Percentiles rank a stretch among this genome's conserved stretches.
These are phyloP conservation scores for Linum lewisii DNA, from an alignment of 345 rosid species.

Conservation along the genomic window DNA sequence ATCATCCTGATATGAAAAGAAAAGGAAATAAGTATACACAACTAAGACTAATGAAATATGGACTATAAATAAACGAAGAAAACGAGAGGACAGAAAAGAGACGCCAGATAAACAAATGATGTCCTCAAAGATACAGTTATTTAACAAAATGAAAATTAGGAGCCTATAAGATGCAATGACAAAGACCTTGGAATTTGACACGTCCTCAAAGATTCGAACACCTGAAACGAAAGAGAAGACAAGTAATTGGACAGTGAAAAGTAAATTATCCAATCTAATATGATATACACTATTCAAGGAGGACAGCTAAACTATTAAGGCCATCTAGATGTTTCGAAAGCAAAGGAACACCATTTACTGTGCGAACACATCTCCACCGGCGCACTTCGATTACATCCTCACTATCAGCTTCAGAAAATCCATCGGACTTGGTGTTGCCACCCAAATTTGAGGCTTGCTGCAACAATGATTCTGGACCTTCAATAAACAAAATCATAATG, in stretches of 20 bases:
- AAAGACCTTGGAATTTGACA: constrained; percentile 68
- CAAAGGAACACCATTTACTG: constrained; percentile 49
- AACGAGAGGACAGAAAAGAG: too few relatives aligned
- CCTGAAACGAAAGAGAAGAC: constrained; percentile 43
- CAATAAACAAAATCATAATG: constrained; percentile 13
- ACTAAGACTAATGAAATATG: not conserved
- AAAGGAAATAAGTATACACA: not conserved
- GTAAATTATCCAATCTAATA: not conserved
- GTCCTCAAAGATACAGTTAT: too few relatives aligned
- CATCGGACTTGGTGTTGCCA: constrained; percentile 27
- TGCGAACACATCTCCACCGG: constrained; percentile 87
- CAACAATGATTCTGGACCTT: constrained; percentile 81
- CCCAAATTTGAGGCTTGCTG: constrained; percentile 57
- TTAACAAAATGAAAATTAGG: too few relatives aligned
- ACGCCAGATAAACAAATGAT: too few relatives aligned
- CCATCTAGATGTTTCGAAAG: not conserved
- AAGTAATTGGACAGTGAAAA: not conserved
- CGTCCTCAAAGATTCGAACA: constrained; percentile 88
- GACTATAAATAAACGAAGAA: too few relatives aligned
- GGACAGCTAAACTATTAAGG: not conserved
- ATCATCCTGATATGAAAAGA: constrained; percentile 30
- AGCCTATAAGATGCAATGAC: not conserved
- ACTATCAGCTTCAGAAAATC: constrained; percentile 47
- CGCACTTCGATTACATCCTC: constrained; percentile 90
- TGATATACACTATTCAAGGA: not conserved